Evolutionary conservation across 306 rosid species (phyloP).

Genomic region (Prunus mongolica): DNA sequence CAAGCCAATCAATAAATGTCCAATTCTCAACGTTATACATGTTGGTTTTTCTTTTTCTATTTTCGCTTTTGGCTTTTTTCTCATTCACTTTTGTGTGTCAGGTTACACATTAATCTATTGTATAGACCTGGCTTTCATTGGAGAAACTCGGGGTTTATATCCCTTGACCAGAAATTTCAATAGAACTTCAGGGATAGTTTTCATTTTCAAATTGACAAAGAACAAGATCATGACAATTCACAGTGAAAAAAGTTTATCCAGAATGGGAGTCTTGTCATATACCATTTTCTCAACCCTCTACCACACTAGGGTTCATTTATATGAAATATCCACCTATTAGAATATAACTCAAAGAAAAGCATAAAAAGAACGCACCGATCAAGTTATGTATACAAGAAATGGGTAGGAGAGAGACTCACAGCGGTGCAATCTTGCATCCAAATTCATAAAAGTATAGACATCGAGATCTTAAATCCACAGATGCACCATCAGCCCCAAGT

Average conservation of each 20-base stretch:
- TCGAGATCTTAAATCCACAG: conserved; percentile 78
- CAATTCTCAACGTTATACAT: too few relatives aligned
- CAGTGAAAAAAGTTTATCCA: not conserved
- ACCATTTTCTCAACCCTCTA: too few relatives aligned
- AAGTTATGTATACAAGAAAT: not conserved
- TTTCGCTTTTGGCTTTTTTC: too few relatives aligned
- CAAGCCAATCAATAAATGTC: too few relatives aligned
- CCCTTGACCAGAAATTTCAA: not conserved
- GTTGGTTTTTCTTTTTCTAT: too few relatives aligned
- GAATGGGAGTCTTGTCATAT: not conserved
- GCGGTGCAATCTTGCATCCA: conserved; percentile 93
- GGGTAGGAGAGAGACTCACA: conserved; percentile 46
- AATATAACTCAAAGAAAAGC: not conserved
- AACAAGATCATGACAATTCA: not conserved
- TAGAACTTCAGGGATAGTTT: not conserved
- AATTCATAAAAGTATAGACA: conserved; percentile 83
- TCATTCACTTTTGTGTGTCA: too few relatives aligned
- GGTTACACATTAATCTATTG: too few relatives aligned
- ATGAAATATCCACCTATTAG: not conserved
- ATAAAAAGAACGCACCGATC: not conserved
- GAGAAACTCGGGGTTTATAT: not conserved
- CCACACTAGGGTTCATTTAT: too few relatives aligned
- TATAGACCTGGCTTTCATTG: not conserved
- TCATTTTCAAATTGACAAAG: not conserved
- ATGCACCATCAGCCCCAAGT: conserved; percentile 82